Conservation (phyloP, 257 asterid species). For the Fraxinus anomala region DNA sequence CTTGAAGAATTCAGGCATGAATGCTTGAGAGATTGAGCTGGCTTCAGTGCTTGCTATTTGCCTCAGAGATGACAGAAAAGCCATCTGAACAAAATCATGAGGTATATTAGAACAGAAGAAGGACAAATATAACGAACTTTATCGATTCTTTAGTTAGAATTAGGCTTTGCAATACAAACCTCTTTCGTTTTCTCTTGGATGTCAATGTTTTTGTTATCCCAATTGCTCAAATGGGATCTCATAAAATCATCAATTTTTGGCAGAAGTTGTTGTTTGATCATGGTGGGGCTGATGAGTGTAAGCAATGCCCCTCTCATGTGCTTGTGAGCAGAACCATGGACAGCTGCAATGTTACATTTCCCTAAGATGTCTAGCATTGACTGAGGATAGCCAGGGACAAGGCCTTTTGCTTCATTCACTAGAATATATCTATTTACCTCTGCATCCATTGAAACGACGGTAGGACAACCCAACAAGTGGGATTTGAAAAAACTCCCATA, state of each 20-base stretch:
- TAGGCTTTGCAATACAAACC: slow-evolving; percentile 40
- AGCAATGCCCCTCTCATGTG: slow-evolving; percentile 81
- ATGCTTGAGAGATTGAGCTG: slow-evolving; percentile 53
- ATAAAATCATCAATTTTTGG: slow-evolving; percentile 71
- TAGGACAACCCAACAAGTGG: slow-evolving; percentile 80
- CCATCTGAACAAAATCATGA: slow-evolving; percentile 64
- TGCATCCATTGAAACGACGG: slow-evolving; percentile 86
- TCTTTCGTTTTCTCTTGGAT: slow-evolving; percentile 78
- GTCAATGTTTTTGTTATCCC: slow-evolving; percentile 68
- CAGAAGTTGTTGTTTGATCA: slow-evolving; percentile 66
- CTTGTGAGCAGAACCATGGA: slow-evolving; percentile 78
- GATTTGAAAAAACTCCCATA: slow-evolving; percentile 84
- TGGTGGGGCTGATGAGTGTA: slow-evolving; percentile 64
- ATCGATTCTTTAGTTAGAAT: slow-evolving; percentile 29
- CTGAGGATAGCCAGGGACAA: slow-evolving; percentile 92
- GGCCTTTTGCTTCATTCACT: slow-evolving; percentile 78
- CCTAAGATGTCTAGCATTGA: slow-evolving; percentile 80
- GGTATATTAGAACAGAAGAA: slow-evolving; percentile 35
- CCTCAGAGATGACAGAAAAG: slow-evolving; percentile 77
- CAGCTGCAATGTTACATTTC: slow-evolving; percentile 74
- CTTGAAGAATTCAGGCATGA: slow-evolving; percentile 91
- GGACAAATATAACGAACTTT: slow-evolving; percentile 1
- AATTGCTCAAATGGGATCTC: slow-evolving; percentile 62
- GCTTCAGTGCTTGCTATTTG: slow-evolving; percentile 91
- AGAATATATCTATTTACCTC: slow-evolving; percentile 76